A percentile compares a stretch with the other conserved stretches of the same genome.
These are phyloP conservation scores for Arabis hirsuta DNA, from an alignment of 345 rosid genomes.

Conservation along the genomic window DNA sequence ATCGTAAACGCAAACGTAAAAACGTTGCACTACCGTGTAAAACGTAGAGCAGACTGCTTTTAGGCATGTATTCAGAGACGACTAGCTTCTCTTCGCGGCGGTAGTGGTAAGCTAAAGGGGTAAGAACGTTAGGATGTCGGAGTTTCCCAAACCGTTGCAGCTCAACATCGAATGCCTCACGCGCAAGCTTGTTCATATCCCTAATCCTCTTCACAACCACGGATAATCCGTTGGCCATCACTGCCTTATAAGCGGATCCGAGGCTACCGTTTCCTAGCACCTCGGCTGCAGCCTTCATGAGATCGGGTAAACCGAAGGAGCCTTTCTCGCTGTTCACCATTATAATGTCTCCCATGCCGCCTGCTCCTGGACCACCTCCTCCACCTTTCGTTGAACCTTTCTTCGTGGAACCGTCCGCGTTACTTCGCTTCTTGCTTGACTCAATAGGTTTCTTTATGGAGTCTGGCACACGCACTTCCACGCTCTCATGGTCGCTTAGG, in stretches of 20 bases:
- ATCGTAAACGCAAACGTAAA: too few species aligned
- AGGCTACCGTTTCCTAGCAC: conserved; percentile 85
- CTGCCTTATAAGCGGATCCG: conserved; percentile 91
- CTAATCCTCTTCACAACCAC: conserved; percentile 91
- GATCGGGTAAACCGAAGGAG: conserved; percentile 66
- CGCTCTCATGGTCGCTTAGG: conserved; percentile 43
- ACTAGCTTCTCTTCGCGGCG: conserved; percentile 85
- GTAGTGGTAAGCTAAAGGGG: conserved; percentile 83
- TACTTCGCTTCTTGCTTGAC: conserved; percentile 41
- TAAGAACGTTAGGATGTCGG: conserved; percentile 62
- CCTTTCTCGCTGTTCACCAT: conserved; percentile 77
- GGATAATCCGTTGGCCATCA: conserved; percentile 65
- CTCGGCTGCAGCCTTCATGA: conserved; percentile 96
- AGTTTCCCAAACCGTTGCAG: conserved; percentile 65
- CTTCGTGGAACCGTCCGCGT: conserved; percentile 34
- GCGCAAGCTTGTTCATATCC: conserved; percentile 69
- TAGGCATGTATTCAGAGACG: conserved; percentile 75
- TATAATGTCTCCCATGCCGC: conserved; percentile 50
- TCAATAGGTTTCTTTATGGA: conserved; percentile 38
- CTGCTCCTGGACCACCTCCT: conserved; percentile 39
- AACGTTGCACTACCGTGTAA: conserved; percentile 63
- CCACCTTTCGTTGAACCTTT: conserved; percentile 47
- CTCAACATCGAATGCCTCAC: conserved; percentile 70
- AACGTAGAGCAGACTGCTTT: conserved; percentile 76
- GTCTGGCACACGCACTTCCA: conserved; percentile 50